These are phyloP conservation scores for Mercurialis annua DNA, from an alignment of 345 rosid species.

Conservation along the genomic window DNA sequence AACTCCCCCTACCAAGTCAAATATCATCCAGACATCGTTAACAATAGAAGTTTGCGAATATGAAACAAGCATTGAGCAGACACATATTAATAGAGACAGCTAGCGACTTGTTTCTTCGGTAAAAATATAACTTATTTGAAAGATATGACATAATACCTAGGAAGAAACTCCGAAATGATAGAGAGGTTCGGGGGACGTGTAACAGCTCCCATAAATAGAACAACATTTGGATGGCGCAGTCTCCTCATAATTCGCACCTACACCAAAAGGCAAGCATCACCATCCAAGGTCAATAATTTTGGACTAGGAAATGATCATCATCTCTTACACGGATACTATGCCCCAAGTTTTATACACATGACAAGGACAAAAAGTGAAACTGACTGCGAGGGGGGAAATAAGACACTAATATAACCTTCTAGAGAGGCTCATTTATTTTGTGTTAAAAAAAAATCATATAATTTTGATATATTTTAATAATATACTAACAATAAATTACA, in stretches of 20 bases:
- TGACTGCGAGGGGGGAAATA: too few relatives aligned
- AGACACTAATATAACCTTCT: too few relatives aligned
- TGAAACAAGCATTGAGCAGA: neutral
- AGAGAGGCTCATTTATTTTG: too few relatives aligned
- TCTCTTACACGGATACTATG: neutral
- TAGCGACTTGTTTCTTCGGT: slow-evolving; percentile 8
- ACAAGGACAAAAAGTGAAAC: neutral
- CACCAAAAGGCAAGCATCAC: slow-evolving; percentile 16
- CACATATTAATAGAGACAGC: slow-evolving; percentile 10
- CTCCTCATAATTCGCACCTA: slow-evolving; percentile 97
- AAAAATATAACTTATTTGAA: slow-evolving; percentile 1
- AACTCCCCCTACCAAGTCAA: slow-evolving; percentile 73
- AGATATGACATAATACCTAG: slow-evolving; percentile 52
- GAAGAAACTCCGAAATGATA: slow-evolving; percentile 91
- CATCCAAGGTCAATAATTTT: slow-evolving; percentile 3
- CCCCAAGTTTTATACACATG: neutral
- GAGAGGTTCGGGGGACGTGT: slow-evolving; percentile 99
- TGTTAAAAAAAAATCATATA: too few relatives aligned
- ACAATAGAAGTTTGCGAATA: neutral
- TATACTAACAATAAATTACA: too few relatives aligned
- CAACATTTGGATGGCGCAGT: slow-evolving; percentile 98
- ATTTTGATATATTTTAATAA: too few relatives aligned
- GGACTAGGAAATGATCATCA: slow-evolving; percentile 1
- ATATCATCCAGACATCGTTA: slow-evolving; percentile 15
- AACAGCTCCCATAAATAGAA: slow-evolving; percentile 96